Evolutionary conservation across 2,329 filamentous ascomycete species (phyloP), one percentile per base, ranked within the genome.

Genomic region (Elsinoe australis): DNA sequence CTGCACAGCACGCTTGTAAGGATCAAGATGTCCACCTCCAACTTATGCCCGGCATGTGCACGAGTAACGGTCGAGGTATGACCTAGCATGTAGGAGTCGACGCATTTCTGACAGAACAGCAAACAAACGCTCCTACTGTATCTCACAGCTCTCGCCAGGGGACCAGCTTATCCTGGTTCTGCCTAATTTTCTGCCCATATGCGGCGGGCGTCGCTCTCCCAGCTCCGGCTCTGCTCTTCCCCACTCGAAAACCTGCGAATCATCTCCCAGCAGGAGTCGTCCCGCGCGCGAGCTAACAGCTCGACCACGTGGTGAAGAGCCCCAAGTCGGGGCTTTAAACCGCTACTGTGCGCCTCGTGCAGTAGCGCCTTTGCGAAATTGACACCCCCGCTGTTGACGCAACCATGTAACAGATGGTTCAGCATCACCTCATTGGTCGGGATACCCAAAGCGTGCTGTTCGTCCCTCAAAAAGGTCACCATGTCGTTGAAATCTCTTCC

Each of bases 361-460:
- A 44, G 26, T 4, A 44, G 8, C 5, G 8, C 17, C 17, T 44
- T 44, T 12, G 28, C 24, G 26, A 28, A 9, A 5, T 31, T 26
- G 7, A 32, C n/a, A 28, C 31, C 26, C 7, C 39, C 28, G 39
- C 39, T 14, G 8, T 31, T 44, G 39, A 44, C 26, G 28, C 39
- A 44, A 44, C 14, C 26, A 21, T 17, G 12, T 10, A 44, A 31
- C 26, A 44, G 12, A 10, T 15, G 17, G 10, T 44, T 26, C 24
- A 44, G 24, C 33, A 48, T 48, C 21, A 21, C 39, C 18, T 28
- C 31, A 28, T 9, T 48, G 4, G 33, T 31, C 4, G 9, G 7
- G 1, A 48, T 26, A 14, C 45, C 45, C 10, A 48, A 10, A 19
- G 45, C 34, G 6, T 18, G 53, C 74, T 78, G 51, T 72, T 72